Conservation (phyloP, 148 eudicot genomes). For the Mesembryanthemum crystallinum region DNA sequence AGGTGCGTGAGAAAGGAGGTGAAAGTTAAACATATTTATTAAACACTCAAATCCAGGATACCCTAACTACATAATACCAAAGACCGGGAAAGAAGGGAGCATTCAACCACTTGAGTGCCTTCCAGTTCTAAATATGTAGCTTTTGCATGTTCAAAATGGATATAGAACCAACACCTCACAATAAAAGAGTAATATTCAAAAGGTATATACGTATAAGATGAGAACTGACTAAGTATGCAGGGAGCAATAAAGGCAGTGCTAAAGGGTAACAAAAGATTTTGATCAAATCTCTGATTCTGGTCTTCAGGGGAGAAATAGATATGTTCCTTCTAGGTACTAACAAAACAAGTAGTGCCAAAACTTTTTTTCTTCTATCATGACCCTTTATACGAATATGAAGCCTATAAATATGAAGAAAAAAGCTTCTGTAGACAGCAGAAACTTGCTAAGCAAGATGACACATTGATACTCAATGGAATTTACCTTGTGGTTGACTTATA, state of each 20-base stretch:
- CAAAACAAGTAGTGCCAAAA: background rate
- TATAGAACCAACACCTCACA: background rate
- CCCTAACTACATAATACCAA: background rate
- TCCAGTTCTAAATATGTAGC: background rate
- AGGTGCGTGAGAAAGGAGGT: background rate
- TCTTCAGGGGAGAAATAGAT: background rate
- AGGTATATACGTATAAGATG: background rate
- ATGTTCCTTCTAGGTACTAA: background rate
- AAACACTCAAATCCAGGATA: background rate
- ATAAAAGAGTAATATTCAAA: background rate
- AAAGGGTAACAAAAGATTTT: background rate
- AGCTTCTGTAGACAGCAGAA: background rate
- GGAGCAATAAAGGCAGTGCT: background rate
- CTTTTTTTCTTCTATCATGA: background rate
- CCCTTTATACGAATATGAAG: background rate
- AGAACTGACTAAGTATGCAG: background rate
- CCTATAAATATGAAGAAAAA: background rate
- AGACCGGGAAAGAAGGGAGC: background rate
- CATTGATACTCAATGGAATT: no score
- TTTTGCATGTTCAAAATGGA: background rate
- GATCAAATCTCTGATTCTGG: background rate
- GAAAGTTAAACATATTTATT: background rate
- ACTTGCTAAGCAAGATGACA: background rate
- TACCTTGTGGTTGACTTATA: background rate
- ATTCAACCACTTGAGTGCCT: background rate